Evolutionary conservation across 23 red algal genomes (phyloP).

Genomic region (Gracilaria vermiculophylla): DNA sequence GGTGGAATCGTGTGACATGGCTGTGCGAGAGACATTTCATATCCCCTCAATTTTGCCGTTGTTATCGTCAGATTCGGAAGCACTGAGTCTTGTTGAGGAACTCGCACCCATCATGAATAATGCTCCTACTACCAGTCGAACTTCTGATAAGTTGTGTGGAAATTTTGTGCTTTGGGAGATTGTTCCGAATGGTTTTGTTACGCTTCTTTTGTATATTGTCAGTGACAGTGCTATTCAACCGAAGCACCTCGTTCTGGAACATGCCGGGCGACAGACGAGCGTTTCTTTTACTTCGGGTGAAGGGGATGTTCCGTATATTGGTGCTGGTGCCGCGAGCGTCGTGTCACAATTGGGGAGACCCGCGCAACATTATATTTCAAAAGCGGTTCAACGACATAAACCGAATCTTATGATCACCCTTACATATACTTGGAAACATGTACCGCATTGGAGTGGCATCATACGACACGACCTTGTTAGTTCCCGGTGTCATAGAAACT

Average conservation of each 20-base stretch:
- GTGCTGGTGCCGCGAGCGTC: conserved; percentile 10
- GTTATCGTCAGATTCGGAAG: background rate
- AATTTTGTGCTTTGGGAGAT: conserved; percentile 34
- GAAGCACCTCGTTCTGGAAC: conserved; percentile 12
- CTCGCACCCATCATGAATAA: background rate
- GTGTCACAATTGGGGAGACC: background rate
- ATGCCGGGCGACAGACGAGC: background rate
- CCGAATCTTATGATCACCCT: conserved; percentile 26
- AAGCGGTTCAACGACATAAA: background rate
- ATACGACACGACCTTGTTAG: conserved; percentile 62
- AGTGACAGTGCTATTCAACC: background rate
- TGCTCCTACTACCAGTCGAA: background rate
- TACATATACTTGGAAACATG: conserved; percentile 25
- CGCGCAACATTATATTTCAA: background rate
- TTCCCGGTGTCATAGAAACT: conserved; percentile 65
- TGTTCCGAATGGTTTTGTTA: conserved; percentile 26
- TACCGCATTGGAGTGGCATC: conserved; percentile 53
- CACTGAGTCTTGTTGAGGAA: conserved; percentile 5
- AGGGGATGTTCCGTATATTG: background rate
- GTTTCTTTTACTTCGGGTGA: background rate
- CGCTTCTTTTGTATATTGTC: conserved; percentile 4
- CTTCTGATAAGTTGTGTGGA: background rate
- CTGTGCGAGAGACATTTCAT: conserved; percentile 15
- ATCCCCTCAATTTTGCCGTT: conserved; percentile 27
- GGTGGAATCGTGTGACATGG: background rate